Base-by-base conservation (phyloP, 2,329 filamentous ascomycete species). In the Verticillium nonalfalfae region DNA sequence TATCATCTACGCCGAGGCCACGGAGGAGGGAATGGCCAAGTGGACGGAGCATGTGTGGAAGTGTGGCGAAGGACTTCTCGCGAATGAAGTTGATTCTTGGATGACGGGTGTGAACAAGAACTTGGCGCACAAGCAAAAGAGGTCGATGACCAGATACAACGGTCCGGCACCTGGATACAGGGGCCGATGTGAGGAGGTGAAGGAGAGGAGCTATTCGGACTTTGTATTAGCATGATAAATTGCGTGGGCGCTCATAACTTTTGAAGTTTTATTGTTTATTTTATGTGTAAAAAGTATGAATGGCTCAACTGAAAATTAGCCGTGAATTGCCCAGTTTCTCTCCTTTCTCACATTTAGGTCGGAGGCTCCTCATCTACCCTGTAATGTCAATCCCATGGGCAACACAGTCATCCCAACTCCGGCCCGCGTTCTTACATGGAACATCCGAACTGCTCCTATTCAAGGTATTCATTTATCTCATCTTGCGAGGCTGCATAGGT, bases 51-150 rank as follows among this genome's bases (percentile, higher is more conserved):
- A 83, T 70, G 81, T 84, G 2, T 68, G 76, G 31, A 72, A 79
- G 3, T 80, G 78, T 59, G 74, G 76, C 0, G 68, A 76, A 39
- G 80, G 80, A 0, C 62, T 78, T 10, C 65, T 84, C 33, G 72
- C 74, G 0, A 79, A 78, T 62, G 75, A 81, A 63, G 77, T 82
- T 0, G 80, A 84, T 63, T 78, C 75, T 1, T 84, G 81, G 81
- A 82, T 83, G 80, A 84, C 80, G 1, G 81, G 81, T 0, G 78
- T 84, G 1, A 84, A 84, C 64, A 80, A 74, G 64, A 82, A 83
- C 61, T 66, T 83, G 45, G 70, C 72, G 15, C 70, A 75, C 40
- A 81, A 81, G 70, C 73, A 77, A 65, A 76, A 74, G 63, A 71
- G 80, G 56, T 77, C 71, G 9, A 73, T 83, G 64, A 76, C 76